Base-by-base conservation (phyloP, 1,139 yeast genomes). In the Saccharomyces hybrid region DNA sequence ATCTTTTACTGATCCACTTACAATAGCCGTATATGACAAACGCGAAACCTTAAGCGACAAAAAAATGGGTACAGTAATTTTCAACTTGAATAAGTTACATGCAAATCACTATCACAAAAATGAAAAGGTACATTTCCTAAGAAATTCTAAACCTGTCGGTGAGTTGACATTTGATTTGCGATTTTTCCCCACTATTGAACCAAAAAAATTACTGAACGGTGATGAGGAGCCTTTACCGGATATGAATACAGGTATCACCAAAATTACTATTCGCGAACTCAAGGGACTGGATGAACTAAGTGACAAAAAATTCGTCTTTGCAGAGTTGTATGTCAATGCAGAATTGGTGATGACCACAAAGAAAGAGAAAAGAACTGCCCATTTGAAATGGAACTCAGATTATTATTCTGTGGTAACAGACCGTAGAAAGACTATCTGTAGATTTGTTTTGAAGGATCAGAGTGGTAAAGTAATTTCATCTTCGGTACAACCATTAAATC, bases 181-280 rank as follows among this genome's bases (percentile, higher is more conserved):
- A 59, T 88, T 80, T 74, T 83, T 84, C 78, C 95, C 95, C 50
- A 85, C 93, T 23, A 73, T 90, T 59, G 89, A 85, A 68, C 85
- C 95, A 38, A 78, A 81, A 54, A 79, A 78, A 60, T 79, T 84
- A 62, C 90, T 88, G 3, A 96, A 89, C 71, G 98, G 97, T 53
- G 86, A 95, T 8, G 76, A 79, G 51, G 85, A 82, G 61, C 91
- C 96, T 50, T 90, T 96, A 49, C 96, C 96, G 52, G 96, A 90
- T 62, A 81, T 89, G 70, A 90, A 89, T 71, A 88, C 97, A 20
- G 99, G 99, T 77, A 85, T 93, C 64, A 83, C 86, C 28, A 80
- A 84, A 64, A 70, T 86, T 29, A 53, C 58, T 13, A 53, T 67
- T 41, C 66, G 66, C 44, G 69, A 67, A 48, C 62, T 64, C 16